Evolutionary conservation across 108 stramenopile genomes (phyloP).

Genomic region (Skeletonema menzelii): DNA sequence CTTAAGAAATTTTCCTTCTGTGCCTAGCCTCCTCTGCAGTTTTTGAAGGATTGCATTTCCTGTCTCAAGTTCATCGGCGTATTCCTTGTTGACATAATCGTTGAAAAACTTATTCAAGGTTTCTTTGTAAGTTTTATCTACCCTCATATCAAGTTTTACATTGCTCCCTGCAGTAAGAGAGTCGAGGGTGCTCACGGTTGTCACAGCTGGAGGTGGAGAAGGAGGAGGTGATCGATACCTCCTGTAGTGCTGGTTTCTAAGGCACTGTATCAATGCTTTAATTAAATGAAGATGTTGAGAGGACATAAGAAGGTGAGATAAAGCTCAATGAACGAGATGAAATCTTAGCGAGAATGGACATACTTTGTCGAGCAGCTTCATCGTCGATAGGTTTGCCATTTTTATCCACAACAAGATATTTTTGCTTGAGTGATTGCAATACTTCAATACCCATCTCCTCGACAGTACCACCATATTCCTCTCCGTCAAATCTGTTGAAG

Average conservation of each 20-base stretch:
- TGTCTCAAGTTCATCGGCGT: neutral
- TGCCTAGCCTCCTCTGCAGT: neutral
- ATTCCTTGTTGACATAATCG: neutral
- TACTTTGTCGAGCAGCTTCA: neutral
- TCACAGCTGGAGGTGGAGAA: neutral
- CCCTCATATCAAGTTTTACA: neutral
- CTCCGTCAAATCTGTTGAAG: neutral
- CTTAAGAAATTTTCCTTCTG: neutral
- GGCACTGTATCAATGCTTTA: neutral
- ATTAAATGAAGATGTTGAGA: neutral
- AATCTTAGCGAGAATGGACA: neutral
- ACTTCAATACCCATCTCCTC: neutral
- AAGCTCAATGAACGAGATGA: neutral
- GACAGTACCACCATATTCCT: neutral
- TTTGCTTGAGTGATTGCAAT: neutral
- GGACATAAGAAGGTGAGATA: neutral
- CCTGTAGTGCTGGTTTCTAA: neutral
- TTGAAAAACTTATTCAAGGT: neutral
- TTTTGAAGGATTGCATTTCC: neutral
- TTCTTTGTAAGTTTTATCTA: neutral
- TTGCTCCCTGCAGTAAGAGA: neutral
- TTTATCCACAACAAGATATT: neutral
- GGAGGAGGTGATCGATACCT: no score
- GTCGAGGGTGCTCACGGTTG: neutral
- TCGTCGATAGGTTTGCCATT: neutral